Evolutionary conservation across 2,329 filamentous ascomycete genomes (phyloP), one percentile per base, ranked within the genome.

Genomic region (Didymella keratinophila): DNA sequence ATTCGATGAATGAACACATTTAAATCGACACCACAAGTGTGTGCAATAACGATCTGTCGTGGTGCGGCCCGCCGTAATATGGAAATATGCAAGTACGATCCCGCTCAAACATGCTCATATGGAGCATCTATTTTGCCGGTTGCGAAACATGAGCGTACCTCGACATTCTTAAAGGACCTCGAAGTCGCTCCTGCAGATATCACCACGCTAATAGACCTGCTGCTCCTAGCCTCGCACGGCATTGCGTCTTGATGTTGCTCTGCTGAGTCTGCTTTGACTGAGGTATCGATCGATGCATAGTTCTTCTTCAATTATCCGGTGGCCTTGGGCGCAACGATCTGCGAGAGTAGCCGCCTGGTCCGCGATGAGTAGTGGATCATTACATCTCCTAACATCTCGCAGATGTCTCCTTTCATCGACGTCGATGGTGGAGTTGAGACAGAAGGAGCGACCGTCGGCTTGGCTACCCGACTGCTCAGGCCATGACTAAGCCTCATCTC

Each of bases 41-140:
- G 21, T 27, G 3, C 12, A 27, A 12, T 4, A 27, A 37, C 3
- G 23, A 27, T 5, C 6, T 23, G 39, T 25, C 12, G 12, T 43
- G 20, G 14, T 16, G 37, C 27, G 36, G 8, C 12, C 27, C 37
- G n/a, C 20, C 20, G 39, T 18, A 50, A 44, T 50, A 21, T 32
- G 52, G 21, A 21, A 32, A 36, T 11, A 42, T 30, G 20, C 45
- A 42, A 27, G 34, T 58, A 20, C 32, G 30, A 53, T 54, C 43
- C 21, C 41, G 56, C 56, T 58, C 50, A 58, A 54, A 58, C 14
- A 28, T 54, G 56, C 56, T 54, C 56, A 54, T 16, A 30, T 4
- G 25, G 23, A 12, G 21, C 14, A 14, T 28, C 21, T 51, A 42
- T 25, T 37, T 9, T 30, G n/a, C 27, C 32, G n/a, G 9, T 46